Conservation (phyloP, 2,329 filamentous ascomycete species). For the Xylaria sp. region DNA sequence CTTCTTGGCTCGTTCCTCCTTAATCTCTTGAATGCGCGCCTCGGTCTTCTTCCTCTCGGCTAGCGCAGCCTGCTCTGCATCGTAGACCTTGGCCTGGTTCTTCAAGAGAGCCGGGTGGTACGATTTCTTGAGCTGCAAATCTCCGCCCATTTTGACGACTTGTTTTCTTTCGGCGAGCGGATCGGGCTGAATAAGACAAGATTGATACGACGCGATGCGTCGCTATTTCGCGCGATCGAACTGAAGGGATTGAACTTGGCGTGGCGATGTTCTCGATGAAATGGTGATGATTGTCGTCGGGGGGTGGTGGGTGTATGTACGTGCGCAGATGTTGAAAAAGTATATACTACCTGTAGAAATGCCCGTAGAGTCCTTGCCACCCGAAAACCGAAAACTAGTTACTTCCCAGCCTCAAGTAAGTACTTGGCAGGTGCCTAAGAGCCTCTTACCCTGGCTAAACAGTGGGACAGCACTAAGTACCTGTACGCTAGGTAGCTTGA, state of each 20-base stretch:
- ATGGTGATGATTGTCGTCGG: background rate
- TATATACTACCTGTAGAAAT: too few relatives aligned
- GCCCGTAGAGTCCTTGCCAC: constrained; percentile 23
- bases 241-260: background rate
- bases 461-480: background rate
- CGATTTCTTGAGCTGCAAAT: constrained; percentile 94
- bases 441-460: background rate
- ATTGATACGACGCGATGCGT: constrained; percentile 17
- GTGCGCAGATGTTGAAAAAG: too few relatives aligned
- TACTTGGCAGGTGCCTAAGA: background rate
- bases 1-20: constrained; percentile 91
- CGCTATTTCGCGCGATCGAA: background rate
- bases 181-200: background rate
- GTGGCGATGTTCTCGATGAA: background rate
- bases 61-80: constrained; percentile 78
- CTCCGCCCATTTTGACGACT: constrained; percentile 75
- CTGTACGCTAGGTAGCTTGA: too few relatives aligned
- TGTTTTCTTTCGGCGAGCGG: constrained; percentile 7
- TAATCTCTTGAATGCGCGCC: constrained; percentile 89
- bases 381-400: too few relatives aligned
- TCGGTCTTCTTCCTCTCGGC: constrained; percentile 95
- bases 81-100: constrained; percentile 91
- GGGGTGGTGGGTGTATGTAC: background rate
- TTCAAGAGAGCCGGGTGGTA: constrained; percentile 92
- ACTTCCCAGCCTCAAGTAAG: constrained; percentile 20